Evolutionary conservation across 2,329 filamentous ascomycete genomes (phyloP), one percentile per base, ranked within the genome.

Genomic region (Samsoniella hepiali): DNA sequence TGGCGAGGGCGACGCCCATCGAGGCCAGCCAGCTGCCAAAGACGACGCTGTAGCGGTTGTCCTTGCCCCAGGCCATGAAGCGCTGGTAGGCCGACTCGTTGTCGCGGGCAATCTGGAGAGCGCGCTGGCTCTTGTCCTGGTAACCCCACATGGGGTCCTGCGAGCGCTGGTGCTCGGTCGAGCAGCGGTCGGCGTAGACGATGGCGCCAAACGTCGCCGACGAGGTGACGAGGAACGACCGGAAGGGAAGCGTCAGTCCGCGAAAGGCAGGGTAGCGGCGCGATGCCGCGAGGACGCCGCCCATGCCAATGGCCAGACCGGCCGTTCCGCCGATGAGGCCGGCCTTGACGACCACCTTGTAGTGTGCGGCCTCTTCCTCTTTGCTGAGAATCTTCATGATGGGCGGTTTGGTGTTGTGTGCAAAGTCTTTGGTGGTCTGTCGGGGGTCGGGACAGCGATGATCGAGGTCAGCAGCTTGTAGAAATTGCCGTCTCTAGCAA

Each of bases 331-430:
- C 95, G 67, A 90, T 77, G 67, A 87, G 72, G 70, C 95, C 94
- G 69, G 93, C 93, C 74, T 87, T 88, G 69, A 98, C 73, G 65
- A 96, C 95, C 65, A 84, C 81, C 74, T 82, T 79, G 85, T 96
- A 97, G 84, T 97, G 93, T 61, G 85, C 91, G 65, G 82, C 76
- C 79, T 97, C 93, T 80, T 97, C 91, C 85, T 97, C 92, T 76
- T 94, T 92, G 71, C 91, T 96, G 75, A 98, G 84, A 74, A 98
- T 82, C 89, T 97, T 98, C 95, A 98, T 99, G 67, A 58, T 82
- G 77, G 70, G 31, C 32, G 38, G 44, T 38, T 44, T 22, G 38
- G 10, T 50, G 27, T 17, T 50, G 56, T 60, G 10, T 40, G 17
- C 40, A n/a, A 11, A 15, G 1, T 49, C 10, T 42, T 3, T n/a